Evolutionary conservation across 2,329 filamentous ascomycete genomes (phyloP).

Genomic region (Penicillium sp.): DNA sequence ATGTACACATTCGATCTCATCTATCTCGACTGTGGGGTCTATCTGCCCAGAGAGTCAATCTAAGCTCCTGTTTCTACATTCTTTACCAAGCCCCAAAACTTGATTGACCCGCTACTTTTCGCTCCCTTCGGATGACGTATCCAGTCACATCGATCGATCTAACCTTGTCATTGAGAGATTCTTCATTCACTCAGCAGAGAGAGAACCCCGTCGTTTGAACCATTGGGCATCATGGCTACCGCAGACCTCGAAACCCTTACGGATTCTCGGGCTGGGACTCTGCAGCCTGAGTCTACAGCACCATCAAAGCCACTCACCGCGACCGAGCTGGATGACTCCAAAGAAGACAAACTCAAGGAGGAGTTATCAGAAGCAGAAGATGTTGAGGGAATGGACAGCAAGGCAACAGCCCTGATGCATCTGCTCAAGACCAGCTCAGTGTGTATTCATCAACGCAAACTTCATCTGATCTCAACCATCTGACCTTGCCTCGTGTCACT

Average conservation of each 20-base stretch:
- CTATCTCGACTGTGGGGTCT: not conserved
- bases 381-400: slow-evolving; percentile 44
- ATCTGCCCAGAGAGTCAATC: not conserved
- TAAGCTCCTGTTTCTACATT: not conserved
- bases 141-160: not conserved
- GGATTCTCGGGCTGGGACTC: slow-evolving; percentile 27
- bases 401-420: slow-evolving; percentile 48
- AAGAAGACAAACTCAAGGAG: slow-evolving; percentile 18
- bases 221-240: slow-evolving; percentile 25
- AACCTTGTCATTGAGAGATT: not conserved
- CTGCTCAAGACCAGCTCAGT: slow-evolving; percentile 49
- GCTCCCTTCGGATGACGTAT: slow-evolving; percentile 5
- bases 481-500: not conserved
- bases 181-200: not conserved
- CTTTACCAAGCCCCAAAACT: not conserved
- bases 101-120: not conserved
- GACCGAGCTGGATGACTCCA: slow-evolving; percentile 15
- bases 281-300: slow-evolving; percentile 31
- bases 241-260: slow-evolving; percentile 26
- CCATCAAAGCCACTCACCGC: slow-evolving; percentile 32
- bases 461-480: not conserved
- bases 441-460: slow-evolving; percentile 10
- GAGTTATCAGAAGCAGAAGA: slow-evolving; percentile 31
- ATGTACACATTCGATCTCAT: not conserved
- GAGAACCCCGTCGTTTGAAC: not conserved